Evolutionary conservation across 306 rosid species (phyloP).

Genomic region (Prunus salicina): DNA sequence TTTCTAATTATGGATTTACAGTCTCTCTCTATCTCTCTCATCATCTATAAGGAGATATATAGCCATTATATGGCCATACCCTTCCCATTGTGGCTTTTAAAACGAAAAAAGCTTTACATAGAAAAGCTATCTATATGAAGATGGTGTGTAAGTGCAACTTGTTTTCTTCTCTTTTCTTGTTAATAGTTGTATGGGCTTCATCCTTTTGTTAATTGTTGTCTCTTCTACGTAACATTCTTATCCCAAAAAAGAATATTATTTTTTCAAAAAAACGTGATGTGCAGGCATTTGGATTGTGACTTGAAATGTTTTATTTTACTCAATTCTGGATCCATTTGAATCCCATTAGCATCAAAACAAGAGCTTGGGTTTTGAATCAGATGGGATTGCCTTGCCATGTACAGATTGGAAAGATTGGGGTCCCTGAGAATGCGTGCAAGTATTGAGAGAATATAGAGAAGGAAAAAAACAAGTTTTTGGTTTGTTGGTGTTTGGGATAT

Average conservation of each 20-base stretch:
- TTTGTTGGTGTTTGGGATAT: background rate
- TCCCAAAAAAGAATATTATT: background rate
- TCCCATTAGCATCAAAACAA: too few species aligned
- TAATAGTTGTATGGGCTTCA: background rate
- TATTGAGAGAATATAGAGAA: background rate
- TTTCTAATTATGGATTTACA: too few species aligned
- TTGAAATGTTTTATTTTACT: background rate
- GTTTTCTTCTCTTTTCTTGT: background rate
- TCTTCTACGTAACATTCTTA: background rate
- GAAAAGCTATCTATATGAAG: too few species aligned
- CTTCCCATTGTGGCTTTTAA: background rate
- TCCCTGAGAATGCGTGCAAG: constrained; percentile 6
- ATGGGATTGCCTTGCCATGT: background rate
- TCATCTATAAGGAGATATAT: too few species aligned
- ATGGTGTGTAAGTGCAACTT: background rate
- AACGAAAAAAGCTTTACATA: too few species aligned
- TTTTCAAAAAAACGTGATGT: background rate
- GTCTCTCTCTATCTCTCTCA: too few species aligned
- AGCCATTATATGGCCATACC: background rate
- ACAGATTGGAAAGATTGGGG: background rate
- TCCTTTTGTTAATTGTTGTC: background rate
- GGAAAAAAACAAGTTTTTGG: background rate
- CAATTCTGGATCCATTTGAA: background rate
- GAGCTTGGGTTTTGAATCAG: too few species aligned
- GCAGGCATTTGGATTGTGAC: background rate